Percentiles rank a stretch among this genome's conserved stretches.
Conservation (phyloP, 768 basidiomycete genomes). For the Suillus alpinus region DNA sequence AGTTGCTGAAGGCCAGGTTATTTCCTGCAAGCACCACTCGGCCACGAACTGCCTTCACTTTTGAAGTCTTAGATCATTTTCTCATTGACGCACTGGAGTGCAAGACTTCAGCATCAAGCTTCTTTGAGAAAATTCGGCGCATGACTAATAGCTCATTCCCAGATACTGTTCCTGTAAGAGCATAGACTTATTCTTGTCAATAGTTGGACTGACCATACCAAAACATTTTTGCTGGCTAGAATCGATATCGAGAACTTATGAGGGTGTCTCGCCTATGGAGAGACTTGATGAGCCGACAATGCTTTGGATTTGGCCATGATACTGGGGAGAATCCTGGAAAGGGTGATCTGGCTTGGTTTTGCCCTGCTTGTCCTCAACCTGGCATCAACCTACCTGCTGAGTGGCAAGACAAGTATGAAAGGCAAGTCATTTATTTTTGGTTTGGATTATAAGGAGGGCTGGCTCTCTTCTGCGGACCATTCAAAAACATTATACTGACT, state of each 20-base stretch:
- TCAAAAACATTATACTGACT: too few species aligned
- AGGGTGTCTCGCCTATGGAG: constrained; percentile 6
- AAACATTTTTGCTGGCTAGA: neutral
- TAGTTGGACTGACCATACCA: too few species aligned
- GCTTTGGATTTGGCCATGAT: constrained; percentile 12
- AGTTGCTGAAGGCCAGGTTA: constrained; percentile 11
- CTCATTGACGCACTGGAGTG: constrained; percentile 16
- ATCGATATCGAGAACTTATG: constrained; percentile 13
- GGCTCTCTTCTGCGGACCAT: too few species aligned
- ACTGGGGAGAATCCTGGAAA: neutral
- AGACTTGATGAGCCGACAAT: constrained; percentile 3
- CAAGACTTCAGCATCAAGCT: constrained; percentile 1
- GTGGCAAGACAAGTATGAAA: constrained; percentile 17
- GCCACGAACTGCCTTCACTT: constrained; percentile 18
- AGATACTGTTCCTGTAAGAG: too few species aligned
- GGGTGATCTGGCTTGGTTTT: constrained; percentile 20
- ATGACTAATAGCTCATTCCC: too few species aligned
- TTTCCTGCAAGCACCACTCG: constrained; percentile 11
- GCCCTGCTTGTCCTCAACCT: constrained; percentile 26
- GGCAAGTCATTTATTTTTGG: neutral
- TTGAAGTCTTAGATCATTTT: constrained; percentile 18
- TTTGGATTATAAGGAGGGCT: neutral
- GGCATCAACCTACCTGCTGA: constrained; percentile 20
- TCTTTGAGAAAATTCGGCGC: neutral
- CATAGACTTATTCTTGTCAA: too few species aligned